phyloP scores from a whole-genome alignment of 148 eudicot genomes.

The Heliosperma pusillum region DNA sequence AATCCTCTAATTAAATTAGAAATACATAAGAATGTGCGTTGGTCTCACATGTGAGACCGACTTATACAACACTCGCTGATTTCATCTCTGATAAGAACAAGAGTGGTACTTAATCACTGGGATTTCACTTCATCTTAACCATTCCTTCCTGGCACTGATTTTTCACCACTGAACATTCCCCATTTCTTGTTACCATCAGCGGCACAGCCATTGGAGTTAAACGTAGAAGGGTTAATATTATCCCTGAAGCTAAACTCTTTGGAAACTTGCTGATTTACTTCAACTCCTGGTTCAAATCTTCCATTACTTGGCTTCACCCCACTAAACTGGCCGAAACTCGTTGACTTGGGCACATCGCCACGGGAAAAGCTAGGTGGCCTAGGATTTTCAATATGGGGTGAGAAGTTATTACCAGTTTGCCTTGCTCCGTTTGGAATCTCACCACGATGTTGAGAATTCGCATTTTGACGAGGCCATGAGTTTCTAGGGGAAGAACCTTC shows the following conservation, averaged over 20 bases:
- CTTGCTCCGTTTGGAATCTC: conserved; percentile 13
- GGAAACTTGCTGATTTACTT: not conserved
- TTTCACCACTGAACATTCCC: conserved; percentile 28
- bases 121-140: not conserved
- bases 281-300: conserved; percentile 10
- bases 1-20: no score
- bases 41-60: no score
- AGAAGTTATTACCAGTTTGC: conserved; percentile 14
- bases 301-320: conserved; percentile 11
- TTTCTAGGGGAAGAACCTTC: conserved; percentile 14
- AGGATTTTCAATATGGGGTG: conserved; percentile 1
- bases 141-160: conserved; percentile 4
- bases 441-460: conserved; percentile 1
- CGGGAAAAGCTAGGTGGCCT: conserved; percentile 9
- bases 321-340: conserved; percentile 41
- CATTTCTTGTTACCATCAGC: conserved; percentile 19
- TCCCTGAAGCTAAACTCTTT: conserved; percentile 8
- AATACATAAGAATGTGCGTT: no score
- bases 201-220: conserved; percentile 16
- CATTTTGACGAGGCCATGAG: conserved; percentile 16
- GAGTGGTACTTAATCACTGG: not conserved
- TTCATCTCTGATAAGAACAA: not conserved
- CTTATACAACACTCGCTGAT: no score
- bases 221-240: conserved; percentile 9
- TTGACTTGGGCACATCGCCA: conserved; percentile 11